A percentile compares a stretch with the other conserved stretches of the same genome.
Conservation (phyloP, 495 filamentous ascomycete species). For the Aspergillus nidulans region DNA sequence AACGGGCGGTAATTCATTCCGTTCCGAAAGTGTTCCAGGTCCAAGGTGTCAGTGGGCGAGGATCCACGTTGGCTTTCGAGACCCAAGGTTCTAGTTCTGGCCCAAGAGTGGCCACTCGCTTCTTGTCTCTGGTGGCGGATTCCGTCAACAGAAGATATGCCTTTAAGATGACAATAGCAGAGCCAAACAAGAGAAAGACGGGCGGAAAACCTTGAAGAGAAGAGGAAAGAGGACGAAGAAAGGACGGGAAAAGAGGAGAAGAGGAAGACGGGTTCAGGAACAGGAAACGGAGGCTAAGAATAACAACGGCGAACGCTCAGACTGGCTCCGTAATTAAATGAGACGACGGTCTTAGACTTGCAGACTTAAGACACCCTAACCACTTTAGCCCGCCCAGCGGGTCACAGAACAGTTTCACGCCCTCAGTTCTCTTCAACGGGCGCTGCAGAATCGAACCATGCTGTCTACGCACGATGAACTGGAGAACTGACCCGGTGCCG, state of each 20-base stretch:
- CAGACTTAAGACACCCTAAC: conserved; percentile 13
- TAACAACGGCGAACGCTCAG: background rate
- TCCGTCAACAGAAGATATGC: conserved; percentile 1
- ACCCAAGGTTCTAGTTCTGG: conserved; percentile 15
- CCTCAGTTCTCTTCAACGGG: background rate
- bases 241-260: background rate
- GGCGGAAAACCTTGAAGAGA: background rate
- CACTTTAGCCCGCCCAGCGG: background rate
- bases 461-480: background rate
- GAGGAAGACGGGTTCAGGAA: conserved; percentile 3
- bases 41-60: conserved; percentile 5
- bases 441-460: background rate
- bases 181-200: background rate
- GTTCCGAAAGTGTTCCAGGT: conserved; percentile 6
- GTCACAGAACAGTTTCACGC: conserved; percentile 4
- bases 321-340: conserved; percentile 1
- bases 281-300: conserved; percentile 9
- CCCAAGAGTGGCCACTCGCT: background rate
- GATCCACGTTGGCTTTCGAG: conserved; percentile 22
- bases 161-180: background rate
- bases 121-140: background rate
- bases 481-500: background rate
- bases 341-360: conserved; percentile 21
- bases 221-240: background rate
- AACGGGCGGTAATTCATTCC: conserved; percentile 15